Evolutionary conservation across 768 basidiomycete genomes (phyloP), one percentile per base, ranked within the genome.

Genomic region (Boletus bicolor): DNA sequence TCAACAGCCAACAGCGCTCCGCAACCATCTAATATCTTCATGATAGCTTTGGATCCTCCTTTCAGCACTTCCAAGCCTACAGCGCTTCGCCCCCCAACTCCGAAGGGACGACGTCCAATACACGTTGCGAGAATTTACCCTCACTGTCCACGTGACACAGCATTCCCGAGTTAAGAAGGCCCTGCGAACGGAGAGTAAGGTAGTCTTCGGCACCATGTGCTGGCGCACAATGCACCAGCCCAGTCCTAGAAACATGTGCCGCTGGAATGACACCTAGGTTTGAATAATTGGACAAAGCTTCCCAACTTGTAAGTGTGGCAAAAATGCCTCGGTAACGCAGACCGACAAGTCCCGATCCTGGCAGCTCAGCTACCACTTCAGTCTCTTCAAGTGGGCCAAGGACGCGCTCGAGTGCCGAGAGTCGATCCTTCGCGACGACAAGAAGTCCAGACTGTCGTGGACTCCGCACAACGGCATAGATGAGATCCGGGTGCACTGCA

Each of bases 191-290:
- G 74, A 91, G 92, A 7, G 83, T 79, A 32, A 81, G 79, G 66
- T 96, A 99, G 70, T 99, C 96, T 63, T 99, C 96, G 10, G 82
- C 79, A 17, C 95, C 96, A 64, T 98, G 96, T 1, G 92, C 94
- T 12, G 96, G 95, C 0, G 96, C 95, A 60, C 89, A 91, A 65
- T 98, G 96, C 1, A 99, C 96, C 12, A 98, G 80, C 35, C 96
- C 95, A 2, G 95, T 97, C 7, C 96, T 96, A n/a, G 93, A 89
- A 17, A 98, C 96, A 66, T 96, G 89, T 0, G 77, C 71, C 1
- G 91, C 85, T 2, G 82, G 67, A 38, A 96, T 79, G 44, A 97
- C 70, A 38, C 71, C 68, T n/a, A 79, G 71, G 17, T 37, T 28
- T 14, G 49, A 38, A 54, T 36, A 32, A 37, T 39, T 19, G 42